These are phyloP conservation scores for Phymatotrichopsis omnivora DNA, from an alignment of 2,329 filamentous ascomycete species.

Conservation along the genomic window DNA sequence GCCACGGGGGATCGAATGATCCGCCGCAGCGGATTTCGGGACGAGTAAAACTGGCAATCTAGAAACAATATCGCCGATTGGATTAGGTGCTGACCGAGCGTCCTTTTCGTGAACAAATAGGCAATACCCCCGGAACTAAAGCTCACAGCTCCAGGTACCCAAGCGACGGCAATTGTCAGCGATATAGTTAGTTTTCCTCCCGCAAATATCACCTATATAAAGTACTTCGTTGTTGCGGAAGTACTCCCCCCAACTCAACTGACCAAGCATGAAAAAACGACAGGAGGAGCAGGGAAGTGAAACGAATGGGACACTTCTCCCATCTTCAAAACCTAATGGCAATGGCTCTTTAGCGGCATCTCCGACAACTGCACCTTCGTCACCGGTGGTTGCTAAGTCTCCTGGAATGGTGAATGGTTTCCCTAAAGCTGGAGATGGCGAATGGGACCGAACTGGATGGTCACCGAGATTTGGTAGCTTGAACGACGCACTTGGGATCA, in stretches of 20 bases:
- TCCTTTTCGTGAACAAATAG: conserved; percentile 7
- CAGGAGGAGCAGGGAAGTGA: no score
- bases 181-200: no score
- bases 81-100: background rate
- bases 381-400: conserved; percentile 13
- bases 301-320: conserved; percentile 15
- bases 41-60: no score
- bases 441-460: conserved; percentile 65
- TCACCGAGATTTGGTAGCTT: conserved; percentile 62
- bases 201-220: no score
- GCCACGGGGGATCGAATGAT: conserved; percentile 1
- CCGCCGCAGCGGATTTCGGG: background rate
- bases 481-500: conserved; percentile 24
- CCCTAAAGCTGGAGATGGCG: conserved; percentile 48
- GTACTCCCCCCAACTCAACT: no score
- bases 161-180: conserved; percentile 3
- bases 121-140: conserved; percentile 20
- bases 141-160: no score
- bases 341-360: conserved; percentile 19
- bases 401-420: conserved; percentile 38
- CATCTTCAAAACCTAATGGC: no score
- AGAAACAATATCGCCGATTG: no score
- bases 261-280: no score
- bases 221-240: no score
- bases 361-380: conserved; percentile 14